Base-by-base conservation (phyloP, 805 yeast species). In the Wickerhamiella hasegawae region DNA sequence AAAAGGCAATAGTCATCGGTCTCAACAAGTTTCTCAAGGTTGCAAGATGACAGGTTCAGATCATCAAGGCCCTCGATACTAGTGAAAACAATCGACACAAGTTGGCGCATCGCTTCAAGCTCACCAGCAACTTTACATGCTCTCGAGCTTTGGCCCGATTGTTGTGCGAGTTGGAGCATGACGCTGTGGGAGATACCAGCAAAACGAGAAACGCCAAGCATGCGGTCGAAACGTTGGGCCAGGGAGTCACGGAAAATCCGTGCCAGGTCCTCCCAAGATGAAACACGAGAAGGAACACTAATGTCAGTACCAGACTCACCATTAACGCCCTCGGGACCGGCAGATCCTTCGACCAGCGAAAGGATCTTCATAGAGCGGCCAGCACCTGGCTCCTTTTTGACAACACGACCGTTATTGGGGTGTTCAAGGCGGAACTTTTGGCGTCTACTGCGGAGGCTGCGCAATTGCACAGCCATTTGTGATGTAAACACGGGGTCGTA, bases 401-500 rank as follows among this genome's bases (percentile, higher is more conserved):
- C 19, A 15, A 18, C 19, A 10, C 27, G 17, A 16, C 18, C 17
- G 24, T 25, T 9, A n/a, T 10, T n/a, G 25, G 18, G 25, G 34
- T 32, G 41, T 28, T 34, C 37, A 15, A 32, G 32, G 23, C 32
- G 22, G 22, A 39, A 39, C 31, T 32, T 33, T 37, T 21, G 29
- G 30, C 38, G 39, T 18, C 34, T 29, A 15, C 38, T 29, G 11
- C 35, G 35, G 19, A 39, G 12, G n/a, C 19, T 27, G 21, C 25
- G 28, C 14, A 36, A 19, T 6, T 31, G 28, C 9, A 35, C 23
- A 20, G 40, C 28, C 32, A 40, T 42, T 21, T 43, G 48, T 2
- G 37, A 38, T n/a, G 36, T 31, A 19, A 55, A 55, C 6, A 55
- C 41, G 2, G 64, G 51, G 36, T 70, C 79, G 49, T 77, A 76